These are phyloP conservation scores for Mucor ambiguus DNA, from an alignment of 371 early-diverging fungal genomes.

Conservation along the genomic window DNA sequence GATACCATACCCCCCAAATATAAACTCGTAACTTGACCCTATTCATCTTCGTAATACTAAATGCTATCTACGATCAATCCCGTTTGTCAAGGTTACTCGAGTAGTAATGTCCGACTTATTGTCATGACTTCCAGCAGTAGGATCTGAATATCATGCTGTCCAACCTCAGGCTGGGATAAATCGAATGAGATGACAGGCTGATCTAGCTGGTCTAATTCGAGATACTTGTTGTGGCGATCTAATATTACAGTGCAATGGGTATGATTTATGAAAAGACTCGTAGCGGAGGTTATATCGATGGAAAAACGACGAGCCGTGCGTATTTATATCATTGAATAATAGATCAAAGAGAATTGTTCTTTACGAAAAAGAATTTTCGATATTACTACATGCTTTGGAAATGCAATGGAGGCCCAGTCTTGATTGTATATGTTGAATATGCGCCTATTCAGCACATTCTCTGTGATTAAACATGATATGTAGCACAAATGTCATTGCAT, in stretches of 20 bases:
- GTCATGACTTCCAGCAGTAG: background rate
- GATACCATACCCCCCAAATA: background rate
- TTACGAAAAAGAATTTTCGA: background rate
- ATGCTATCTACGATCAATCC: conserved; percentile 3
- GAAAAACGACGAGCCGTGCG: conserved; percentile 2
- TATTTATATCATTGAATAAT: background rate
- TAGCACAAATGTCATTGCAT: background rate
- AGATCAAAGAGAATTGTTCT: background rate
- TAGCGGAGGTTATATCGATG: background rate
- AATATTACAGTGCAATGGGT: background rate
- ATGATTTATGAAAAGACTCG: background rate
- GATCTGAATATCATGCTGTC: background rate
- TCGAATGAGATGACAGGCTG: background rate
- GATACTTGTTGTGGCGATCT: background rate
- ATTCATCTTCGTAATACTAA: conserved; percentile 1
- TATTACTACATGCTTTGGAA: background rate
- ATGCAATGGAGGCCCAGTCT: background rate
- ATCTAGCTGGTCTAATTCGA: background rate
- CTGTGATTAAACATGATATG: background rate
- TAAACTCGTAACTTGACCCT: background rate
- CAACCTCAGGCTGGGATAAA: background rate
- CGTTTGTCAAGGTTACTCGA: background rate
- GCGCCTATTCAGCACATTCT: background rate
- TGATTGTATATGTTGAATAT: background rate
- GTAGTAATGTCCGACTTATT: background rate